Conservation (phyloP, 2,329 filamentous ascomycete species). For the Trichophaea hybrida region DNA sequence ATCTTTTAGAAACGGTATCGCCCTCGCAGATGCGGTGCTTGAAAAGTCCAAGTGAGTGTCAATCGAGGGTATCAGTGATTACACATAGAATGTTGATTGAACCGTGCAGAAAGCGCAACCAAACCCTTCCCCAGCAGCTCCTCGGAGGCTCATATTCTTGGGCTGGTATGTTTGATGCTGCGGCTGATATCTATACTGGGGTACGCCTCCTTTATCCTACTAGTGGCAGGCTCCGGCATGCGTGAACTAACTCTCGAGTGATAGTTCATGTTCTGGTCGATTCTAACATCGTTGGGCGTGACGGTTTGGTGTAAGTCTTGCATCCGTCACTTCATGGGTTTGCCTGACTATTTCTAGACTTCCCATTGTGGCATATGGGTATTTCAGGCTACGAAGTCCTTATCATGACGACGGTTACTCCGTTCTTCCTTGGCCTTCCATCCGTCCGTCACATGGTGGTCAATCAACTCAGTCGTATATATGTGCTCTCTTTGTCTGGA, state of each 20-base stretch:
- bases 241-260: slow-evolving; percentile 10
- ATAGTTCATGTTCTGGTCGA: slow-evolving; percentile 90
- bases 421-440: slow-evolving; percentile 59
- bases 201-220: slow-evolving; percentile 37
- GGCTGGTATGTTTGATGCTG: slow-evolving; percentile 60
- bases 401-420: slow-evolving; percentile 71
- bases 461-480: slow-evolving; percentile 53
- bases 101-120: slow-evolving; percentile 55
- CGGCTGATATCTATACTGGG: slow-evolving; percentile 81
- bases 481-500: slow-evolving; percentile 64
- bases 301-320: slow-evolving; percentile 76
- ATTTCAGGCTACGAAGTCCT: slow-evolving; percentile 91
- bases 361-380: slow-evolving; percentile 97
- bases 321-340: neutral
- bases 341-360: slow-evolving; percentile 44
- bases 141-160: slow-evolving; percentile 57
- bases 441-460: slow-evolving; percentile 53
- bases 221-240: slow-evolving; percentile 1
- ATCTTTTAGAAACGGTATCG: slow-evolving; percentile 36
- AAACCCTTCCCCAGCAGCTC: slow-evolving; percentile 49
- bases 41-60: slow-evolving; percentile 23
- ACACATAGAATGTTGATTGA: neutral
- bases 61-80: neutral
- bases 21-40: slow-evolving; percentile 30
- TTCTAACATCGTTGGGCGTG: slow-evolving; percentile 75